Conservation (phyloP, 192 early-diverging fungal species). For the Linnemannia elongata region DNA sequence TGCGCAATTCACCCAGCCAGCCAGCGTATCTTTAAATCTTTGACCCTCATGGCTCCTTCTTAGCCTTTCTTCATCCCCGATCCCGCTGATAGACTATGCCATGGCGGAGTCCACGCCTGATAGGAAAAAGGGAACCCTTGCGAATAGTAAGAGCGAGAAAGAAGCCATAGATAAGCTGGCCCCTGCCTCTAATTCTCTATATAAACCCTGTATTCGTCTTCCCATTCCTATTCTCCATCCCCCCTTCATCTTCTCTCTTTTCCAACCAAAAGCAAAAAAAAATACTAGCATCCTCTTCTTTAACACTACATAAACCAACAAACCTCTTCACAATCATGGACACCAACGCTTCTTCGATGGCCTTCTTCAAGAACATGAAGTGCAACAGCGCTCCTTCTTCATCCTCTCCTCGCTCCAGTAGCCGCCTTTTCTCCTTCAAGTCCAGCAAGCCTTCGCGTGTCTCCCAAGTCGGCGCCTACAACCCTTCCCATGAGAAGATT, state of each 20-base stretch:
- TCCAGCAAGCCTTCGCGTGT: conserved; percentile 34
- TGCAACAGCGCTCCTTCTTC: conserved; percentile 26
- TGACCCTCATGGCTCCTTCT: background rate
- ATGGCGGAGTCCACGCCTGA: background rate
- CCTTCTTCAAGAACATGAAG: conserved; percentile 56
- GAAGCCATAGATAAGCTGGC: background rate
- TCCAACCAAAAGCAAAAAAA: background rate
- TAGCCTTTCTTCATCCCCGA: background rate
- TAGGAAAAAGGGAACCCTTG: background rate
- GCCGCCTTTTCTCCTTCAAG: conserved; percentile 27
- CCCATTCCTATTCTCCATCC: background rate
- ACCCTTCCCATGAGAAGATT: conserved; percentile 30
- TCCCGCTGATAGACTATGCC: background rate
- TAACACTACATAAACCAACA: background rate
- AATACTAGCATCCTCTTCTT: background rate
- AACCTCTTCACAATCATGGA: conserved; percentile 24
- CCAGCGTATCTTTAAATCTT: background rate
- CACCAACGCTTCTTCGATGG: conserved; percentile 54
- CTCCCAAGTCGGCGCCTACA: conserved; percentile 28
- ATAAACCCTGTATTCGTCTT: background rate
- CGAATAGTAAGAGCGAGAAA: background rate
- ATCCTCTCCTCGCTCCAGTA: background rate
- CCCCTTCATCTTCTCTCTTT: background rate
- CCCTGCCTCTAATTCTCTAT: background rate
- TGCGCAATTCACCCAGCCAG: too few species aligned